These are phyloP conservation scores for Rhizopogon sp. DNA, from an alignment of 768 basidiomycete genomes.

Conservation along the genomic window DNA sequence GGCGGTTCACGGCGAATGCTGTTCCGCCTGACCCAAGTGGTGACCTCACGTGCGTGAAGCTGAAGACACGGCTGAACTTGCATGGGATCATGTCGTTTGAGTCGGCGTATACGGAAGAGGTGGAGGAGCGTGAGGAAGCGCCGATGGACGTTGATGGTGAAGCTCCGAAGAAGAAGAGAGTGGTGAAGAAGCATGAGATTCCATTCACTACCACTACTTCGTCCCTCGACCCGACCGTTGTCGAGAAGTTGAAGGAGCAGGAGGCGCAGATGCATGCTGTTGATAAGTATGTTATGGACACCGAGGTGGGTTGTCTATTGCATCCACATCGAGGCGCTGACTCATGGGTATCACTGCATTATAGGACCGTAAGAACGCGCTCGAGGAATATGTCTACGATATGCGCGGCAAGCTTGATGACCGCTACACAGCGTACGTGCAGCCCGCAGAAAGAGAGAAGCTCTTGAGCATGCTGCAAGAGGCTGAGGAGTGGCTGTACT, in stretches of 20 bases:
- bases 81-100: conserved; percentile 90
- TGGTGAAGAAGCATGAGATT: conserved; percentile 80
- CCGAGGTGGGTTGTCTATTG: conserved; percentile 60
- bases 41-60: conserved; percentile 78
- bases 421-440: conserved; percentile 73
- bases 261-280: conserved; percentile 86
- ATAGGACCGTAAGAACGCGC: conserved; percentile 95
- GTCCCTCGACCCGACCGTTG: conserved; percentile 54
- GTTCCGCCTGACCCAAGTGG: conserved; percentile 67
- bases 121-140: conserved; percentile 72
- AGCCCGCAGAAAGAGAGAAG: conserved; percentile 70
- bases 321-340: conserved; percentile 2
- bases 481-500: conserved; percentile 96
- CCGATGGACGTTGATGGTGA: conserved; percentile 66
- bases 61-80: conserved; percentile 83
- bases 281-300: conserved; percentile 97
- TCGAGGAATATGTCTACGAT: conserved; percentile 99
- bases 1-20: conserved; percentile 74
- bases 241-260: conserved; percentile 70
- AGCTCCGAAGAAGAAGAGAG: conserved; percentile 81
- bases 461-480: conserved; percentile 66
- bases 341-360: neutral
- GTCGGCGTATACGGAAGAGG: conserved; percentile 77
- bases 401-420: conserved; percentile 89
- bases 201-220: conserved; percentile 62